Evolutionary conservation across 2,329 filamentous ascomycete genomes (phyloP).

Genomic region (Claviceps sp.): DNA sequence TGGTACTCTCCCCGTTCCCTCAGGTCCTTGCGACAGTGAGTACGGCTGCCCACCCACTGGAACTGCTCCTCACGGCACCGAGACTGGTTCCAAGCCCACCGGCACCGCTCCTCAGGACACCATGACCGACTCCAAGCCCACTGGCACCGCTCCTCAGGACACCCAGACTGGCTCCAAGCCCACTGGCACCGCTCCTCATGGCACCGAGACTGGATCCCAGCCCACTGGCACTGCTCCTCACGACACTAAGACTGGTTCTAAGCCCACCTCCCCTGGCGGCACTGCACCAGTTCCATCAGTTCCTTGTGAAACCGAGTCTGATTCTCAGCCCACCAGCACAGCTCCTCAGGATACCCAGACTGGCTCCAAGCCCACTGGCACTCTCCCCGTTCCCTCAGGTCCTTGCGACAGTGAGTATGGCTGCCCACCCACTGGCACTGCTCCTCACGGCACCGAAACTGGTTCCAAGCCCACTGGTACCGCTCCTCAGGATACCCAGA

Average conservation of each 20-base stretch:
- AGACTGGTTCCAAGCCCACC: not conserved
- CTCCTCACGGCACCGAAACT: not conserved
- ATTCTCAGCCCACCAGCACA: not conserved
- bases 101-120: not conserved
- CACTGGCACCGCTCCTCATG: not conserved
- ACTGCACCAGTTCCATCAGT: no score
- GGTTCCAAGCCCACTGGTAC: not conserved
- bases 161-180: not conserved
- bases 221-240: not conserved
- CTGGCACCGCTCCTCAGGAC: not conserved
- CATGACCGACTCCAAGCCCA: not conserved
- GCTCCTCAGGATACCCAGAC: not conserved
- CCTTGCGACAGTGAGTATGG: no score
- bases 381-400: no score
- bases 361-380: not conserved
- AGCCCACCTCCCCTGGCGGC: not conserved
- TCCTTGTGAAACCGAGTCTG: no score
- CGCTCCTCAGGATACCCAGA: not conserved
- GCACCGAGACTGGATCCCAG: not conserved
- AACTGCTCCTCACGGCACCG: not conserved
- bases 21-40: not conserved
- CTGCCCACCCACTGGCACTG: not conserved
- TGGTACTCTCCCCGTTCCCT: not conserved
- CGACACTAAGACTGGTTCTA: not conserved
- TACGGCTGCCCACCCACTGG: not conserved